Evolutionary conservation across 805 yeast species (phyloP).

Genomic region (Kodamaea laetipori): DNA sequence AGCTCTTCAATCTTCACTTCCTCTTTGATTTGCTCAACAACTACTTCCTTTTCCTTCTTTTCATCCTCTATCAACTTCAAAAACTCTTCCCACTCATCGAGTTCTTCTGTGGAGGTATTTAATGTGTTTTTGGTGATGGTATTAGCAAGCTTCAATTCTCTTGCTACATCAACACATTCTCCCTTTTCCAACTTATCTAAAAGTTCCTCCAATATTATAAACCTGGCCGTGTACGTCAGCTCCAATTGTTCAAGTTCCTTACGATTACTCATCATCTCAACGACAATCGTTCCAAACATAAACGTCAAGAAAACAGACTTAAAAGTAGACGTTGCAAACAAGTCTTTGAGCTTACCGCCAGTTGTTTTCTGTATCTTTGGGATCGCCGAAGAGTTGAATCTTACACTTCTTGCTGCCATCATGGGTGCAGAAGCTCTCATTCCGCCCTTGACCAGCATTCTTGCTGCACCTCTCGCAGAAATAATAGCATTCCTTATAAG

Average conservation of each 20-base stretch:
- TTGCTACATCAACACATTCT: slow-evolving; percentile 44
- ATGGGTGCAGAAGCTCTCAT: too few relatives aligned
- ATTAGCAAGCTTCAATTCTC: slow-evolving; percentile 43
- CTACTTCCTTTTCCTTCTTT: neutral
- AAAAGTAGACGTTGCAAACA: slow-evolving; percentile 36
- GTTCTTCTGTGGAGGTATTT: slow-evolving; percentile 35
- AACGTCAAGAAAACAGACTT: slow-evolving; percentile 41
- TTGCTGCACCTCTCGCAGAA: too few relatives aligned
- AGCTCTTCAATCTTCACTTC: neutral
- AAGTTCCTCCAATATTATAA: slow-evolving; percentile 34
- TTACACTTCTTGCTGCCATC: neutral
- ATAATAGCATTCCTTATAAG: neutral
- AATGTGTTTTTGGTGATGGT: slow-evolving; percentile 42
- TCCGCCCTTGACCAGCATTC: neutral
- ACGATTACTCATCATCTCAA: slow-evolving; percentile 49
- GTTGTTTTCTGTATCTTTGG: slow-evolving; percentile 6
- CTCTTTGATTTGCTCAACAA: neutral
- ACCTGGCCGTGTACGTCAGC: slow-evolving; percentile 41
- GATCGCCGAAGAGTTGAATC: slow-evolving; percentile 9
- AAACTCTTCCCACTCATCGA: slow-evolving; percentile 42
- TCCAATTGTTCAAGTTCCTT: slow-evolving; percentile 45
- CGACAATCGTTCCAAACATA: slow-evolving; percentile 47
- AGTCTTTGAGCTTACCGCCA: slow-evolving; percentile 21
- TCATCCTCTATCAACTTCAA: slow-evolving; percentile 25
- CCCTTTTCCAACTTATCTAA: slow-evolving; percentile 32